Base-by-base conservation (phyloP, 2,329 filamentous ascomycete species). In the Samsoniella hepiali region DNA sequence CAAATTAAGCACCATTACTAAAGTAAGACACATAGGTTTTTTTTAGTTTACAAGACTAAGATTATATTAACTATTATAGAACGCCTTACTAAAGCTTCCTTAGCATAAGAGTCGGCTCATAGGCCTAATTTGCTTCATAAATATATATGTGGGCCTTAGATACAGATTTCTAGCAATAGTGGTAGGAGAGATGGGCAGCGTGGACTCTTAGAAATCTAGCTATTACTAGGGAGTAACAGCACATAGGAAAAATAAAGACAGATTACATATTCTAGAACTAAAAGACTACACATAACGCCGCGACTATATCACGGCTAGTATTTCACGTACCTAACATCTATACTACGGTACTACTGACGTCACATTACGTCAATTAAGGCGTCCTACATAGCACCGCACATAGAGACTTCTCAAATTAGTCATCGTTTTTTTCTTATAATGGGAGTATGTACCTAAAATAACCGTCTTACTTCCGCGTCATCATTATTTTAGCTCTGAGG, bases 91-190 rank as follows among this genome's bases (percentile, higher is more conserved):
- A 34, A 27, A 57, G 31, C 54, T 57, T 45, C 54, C 54, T 27
- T 57, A 15, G 54, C 40, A 57, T n/a, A 57, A 44, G 54, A 45
- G 7, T 45, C 27, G 54, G n/a, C 54, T 57, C 40, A 38, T 10
- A 57, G 54, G 54, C 17, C 40, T 57, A 31, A 11, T 45, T 13
- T 29, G 38, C 32, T 57, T 57, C 15, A 42, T 13, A 57, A 57
- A 27, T 22, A 57, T 22, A 1, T 57, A 27, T 38, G 9, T n/a
- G 6, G 15, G 54, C 10, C 29, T 38, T 22, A 38, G 54, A 44
- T 57, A 57, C 45, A 57, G 40, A 42, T 57, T 42, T 34, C 54
- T 38, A 13, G 36, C 38, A 17, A 57, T 31, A 57, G 54, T 34
- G 6, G 49, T 8, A 51, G 49, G 22, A 22, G 22, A 22, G 22